Conservation (phyloP, 1,284 basidiomycete species). For the Pulveroboletus ridleyi region DNA sequence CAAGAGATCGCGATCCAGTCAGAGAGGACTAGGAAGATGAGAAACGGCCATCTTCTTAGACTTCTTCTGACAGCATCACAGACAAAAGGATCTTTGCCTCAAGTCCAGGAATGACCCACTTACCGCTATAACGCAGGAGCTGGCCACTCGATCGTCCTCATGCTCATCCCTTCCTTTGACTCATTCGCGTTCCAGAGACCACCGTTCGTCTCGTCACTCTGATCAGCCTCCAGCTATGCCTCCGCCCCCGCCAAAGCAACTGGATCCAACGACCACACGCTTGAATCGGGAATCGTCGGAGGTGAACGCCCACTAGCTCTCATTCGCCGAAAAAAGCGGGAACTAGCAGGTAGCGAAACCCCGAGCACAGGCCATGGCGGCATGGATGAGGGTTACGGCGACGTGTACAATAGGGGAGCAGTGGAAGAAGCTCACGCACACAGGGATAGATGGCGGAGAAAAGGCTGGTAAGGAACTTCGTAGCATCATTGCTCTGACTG, state of each 20-base stretch:
- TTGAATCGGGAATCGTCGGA: conserved; percentile 76
- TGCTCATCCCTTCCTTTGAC: conserved; percentile 16
- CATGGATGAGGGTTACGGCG: conserved; percentile 60
- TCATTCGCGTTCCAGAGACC: conserved; percentile 15
- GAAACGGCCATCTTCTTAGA: conserved; percentile 16
- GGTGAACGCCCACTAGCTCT: conserved; percentile 73
- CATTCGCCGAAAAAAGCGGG: conserved; percentile 65
- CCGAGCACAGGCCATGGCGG: conserved; percentile 71
- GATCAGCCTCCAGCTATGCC: conserved; percentile 27
- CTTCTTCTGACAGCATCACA: conserved; percentile 35
- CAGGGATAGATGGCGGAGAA: conserved; percentile 30
- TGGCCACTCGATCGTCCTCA: conserved; percentile 46
- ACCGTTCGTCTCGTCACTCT: conserved; percentile 20
- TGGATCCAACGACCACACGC: conserved; percentile 56
- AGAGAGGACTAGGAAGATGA: conserved; percentile 29
- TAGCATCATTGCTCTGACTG: no score
- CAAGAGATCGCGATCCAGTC: conserved; percentile 41
- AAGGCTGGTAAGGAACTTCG: conserved; percentile 18
- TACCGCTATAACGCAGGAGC: conserved; percentile 72
- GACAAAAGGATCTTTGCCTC: conserved; percentile 64
- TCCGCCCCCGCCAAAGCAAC: conserved; percentile 35
- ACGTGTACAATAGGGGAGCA: conserved; percentile 73
- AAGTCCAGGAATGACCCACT: conserved; percentile 76
- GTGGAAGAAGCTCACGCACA: conserved; percentile 70
- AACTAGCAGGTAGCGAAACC: conserved; percentile 67